Percentiles rank a stretch among this genome's conserved stretches.
These are phyloP conservation scores for Linderina pennispora DNA, from an alignment of 192 early-diverging fungal species.

Conservation along the genomic window DNA sequence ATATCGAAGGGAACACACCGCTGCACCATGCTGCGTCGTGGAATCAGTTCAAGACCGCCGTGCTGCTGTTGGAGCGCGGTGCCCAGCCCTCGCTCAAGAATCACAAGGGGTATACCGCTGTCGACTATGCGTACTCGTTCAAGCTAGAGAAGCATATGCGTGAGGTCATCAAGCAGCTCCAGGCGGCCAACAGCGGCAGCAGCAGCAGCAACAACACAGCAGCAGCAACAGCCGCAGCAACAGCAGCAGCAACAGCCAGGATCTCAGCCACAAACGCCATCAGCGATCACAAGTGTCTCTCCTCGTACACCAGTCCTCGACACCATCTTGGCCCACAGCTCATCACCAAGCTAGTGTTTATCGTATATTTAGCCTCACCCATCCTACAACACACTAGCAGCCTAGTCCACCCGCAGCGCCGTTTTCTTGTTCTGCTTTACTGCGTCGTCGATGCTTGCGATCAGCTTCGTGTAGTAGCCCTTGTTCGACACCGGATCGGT, in stretches of 20 bases:
- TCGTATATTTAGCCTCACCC: too few species aligned
- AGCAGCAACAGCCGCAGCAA: slow-evolving; percentile 2
- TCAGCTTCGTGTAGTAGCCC: slow-evolving; percentile 31
- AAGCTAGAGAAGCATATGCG: slow-evolving; percentile 37
- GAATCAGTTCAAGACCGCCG: slow-evolving; percentile 33
- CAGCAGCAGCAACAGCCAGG: slow-evolving; percentile 8
- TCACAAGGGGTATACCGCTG: slow-evolving; percentile 43
- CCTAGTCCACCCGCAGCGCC: slow-evolving; percentile 31
- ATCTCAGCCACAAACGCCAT: too few species aligned
- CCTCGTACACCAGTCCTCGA: too few species aligned
- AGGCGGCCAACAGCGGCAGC: slow-evolving; percentile 21
- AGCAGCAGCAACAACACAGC: slow-evolving; percentile 9
- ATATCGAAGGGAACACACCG: slow-evolving; percentile 44
- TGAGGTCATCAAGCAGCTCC: slow-evolving; percentile 12
- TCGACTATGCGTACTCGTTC: slow-evolving; percentile 36
- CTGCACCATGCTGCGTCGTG: slow-evolving; percentile 40
- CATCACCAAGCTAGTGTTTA: too few species aligned
- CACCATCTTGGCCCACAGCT: too few species aligned
- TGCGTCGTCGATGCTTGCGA: slow-evolving; percentile 31
- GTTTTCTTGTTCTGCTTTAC: slow-evolving; percentile 11
- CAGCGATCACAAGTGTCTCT: too few species aligned
- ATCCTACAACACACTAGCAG: too few species aligned
- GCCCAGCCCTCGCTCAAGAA: slow-evolving; percentile 30
- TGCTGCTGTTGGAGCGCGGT: slow-evolving; percentile 28
- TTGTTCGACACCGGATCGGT: slow-evolving; percentile 22